Base-by-base conservation (phyloP, 2,329 filamentous ascomycete species). In the Trichophaea hybrida region DNA sequence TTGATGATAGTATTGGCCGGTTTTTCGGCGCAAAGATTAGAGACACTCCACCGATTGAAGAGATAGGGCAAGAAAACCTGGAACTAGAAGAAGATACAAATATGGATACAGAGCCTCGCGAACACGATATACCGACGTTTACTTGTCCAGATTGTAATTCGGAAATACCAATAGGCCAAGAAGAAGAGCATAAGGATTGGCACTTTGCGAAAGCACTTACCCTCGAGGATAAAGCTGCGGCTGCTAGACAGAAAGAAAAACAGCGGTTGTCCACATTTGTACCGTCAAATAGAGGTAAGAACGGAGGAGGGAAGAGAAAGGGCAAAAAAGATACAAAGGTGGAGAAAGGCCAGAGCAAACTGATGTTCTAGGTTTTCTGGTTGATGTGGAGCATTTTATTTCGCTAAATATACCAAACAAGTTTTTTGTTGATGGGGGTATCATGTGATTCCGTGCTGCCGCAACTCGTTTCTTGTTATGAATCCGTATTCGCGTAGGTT, bases 201-300 rank as follows among this genome's bases (percentile, higher is more conserved):
- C 93, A 98, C 73, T 85, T 95, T 73, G 93, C 93, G 50, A 88
- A 86, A 73, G 86, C 91, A 67, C 77, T 98, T 34, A 84, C 90
- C 65, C 78, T 82, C 59, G 77, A 84, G 65, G 78, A 85, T 72
- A 74, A 66, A 60, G 68, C 24, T 32, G 31, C 71, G 61, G 68
- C 71, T 75, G 75, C 77, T 71, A 76, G 69, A 65, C 72, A 54
- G 6, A 34, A 44, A 5, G 58, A n/a, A 24, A 35, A 34, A n/a
- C 15, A 37, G 1, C 34, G 49, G 12, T 46, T 31, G 5, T 15
- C 48, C 8, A 13, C 31, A 13, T n/a, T 35, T 5, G 33, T 24
- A 2, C 32, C 55, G 6, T n/a, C 34, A 38, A 12, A 1, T 31
- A 17, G 34, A 33, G 15, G 51, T 31, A 64, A 59, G 34, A 64